phyloP scores from a whole-genome alignment of 257 asterid species.

The Echites panduratus region DNA sequence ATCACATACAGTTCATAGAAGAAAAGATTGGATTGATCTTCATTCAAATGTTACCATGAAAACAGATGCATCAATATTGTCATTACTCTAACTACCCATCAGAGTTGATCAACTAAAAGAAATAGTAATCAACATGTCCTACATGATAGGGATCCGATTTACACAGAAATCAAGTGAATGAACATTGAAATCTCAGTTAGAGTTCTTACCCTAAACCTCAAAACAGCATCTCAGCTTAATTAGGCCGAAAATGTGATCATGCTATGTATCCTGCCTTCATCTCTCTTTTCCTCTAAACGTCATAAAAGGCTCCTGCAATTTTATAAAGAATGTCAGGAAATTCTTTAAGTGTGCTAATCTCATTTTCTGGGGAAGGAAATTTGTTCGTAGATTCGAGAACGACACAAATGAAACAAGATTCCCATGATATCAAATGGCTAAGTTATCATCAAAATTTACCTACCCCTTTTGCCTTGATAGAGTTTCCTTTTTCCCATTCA shows the following conservation, averaged over 20 bases:
- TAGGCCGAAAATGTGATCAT: not conserved
- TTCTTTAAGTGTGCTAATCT: too few relatives aligned
- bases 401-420: not conserved
- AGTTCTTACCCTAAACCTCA: not conserved
- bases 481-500: not conserved
- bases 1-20: not conserved
- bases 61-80: too few relatives aligned
- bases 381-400: too few relatives aligned
- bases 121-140: not conserved
- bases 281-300: not conserved
- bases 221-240: not conserved
- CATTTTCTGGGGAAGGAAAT: not conserved
- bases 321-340: too few relatives aligned
- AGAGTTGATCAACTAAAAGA: not conserved
- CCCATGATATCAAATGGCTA: not conserved
- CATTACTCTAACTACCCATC: not conserved
- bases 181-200: not conserved
- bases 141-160: not conserved
- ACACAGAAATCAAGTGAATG: not conserved
- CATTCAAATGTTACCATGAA: not conserved
- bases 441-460: too few relatives aligned
- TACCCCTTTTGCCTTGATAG: not conserved
- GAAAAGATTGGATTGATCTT: not conserved
- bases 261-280: not conserved
- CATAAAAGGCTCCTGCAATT: too few relatives aligned